A percentile compares a stretch with the other conserved stretches of the same genome.
Conservation (phyloP, 2,329 filamentous ascomycete species). For the Talaromyces sp. region DNA sequence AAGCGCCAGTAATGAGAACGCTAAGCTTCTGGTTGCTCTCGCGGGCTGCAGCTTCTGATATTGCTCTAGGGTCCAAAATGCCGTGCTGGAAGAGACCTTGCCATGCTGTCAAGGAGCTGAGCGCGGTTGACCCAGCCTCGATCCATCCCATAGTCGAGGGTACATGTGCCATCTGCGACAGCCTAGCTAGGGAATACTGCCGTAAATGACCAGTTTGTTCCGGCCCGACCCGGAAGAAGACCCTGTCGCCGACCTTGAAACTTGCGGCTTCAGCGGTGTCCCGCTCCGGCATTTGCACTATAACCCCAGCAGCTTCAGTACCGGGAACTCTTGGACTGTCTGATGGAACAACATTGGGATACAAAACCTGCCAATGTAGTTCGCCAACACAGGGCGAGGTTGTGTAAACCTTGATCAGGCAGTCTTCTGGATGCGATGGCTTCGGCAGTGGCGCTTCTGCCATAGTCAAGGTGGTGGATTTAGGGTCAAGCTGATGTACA, state of each 20-base stretch:
- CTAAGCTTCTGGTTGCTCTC: not conserved
- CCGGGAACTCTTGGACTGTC: slow-evolving; percentile 2
- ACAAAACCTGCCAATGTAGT: slow-evolving; percentile 6
- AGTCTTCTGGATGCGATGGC: slow-evolving; percentile 6
- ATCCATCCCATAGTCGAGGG: slow-evolving; percentile 2
- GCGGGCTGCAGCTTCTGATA: not conserved
- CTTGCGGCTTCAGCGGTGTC: not conserved
- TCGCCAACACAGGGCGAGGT: slow-evolving; percentile 6
- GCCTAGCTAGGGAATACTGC: slow-evolving; percentile 3
- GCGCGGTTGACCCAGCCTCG: slow-evolving; percentile 4
- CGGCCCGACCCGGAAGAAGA: slow-evolving; percentile 5
- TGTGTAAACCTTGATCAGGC: slow-evolving; percentile 3
- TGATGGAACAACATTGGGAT: slow-evolving; percentile 2
- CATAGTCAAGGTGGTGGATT: slow-evolving; percentile 5
- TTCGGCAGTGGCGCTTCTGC: slow-evolving; percentile 5
- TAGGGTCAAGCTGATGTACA: slow-evolving; percentile 2
- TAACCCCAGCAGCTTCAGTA: slow-evolving; percentile 5
- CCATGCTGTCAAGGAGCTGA: slow-evolving; percentile 8
- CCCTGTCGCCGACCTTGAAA: slow-evolving; percentile 4
- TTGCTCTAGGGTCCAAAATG: not conserved
- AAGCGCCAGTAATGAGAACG: slow-evolving; percentile 6
- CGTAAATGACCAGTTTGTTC: slow-evolving; percentile 6
- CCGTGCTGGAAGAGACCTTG: slow-evolving; percentile 5
- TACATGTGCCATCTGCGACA: slow-evolving; percentile 3
- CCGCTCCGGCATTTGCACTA: slow-evolving; percentile 1